Base-by-base conservation (phyloP, 176 grass and related monocot species). In the Triticum dicoccoides region DNA sequence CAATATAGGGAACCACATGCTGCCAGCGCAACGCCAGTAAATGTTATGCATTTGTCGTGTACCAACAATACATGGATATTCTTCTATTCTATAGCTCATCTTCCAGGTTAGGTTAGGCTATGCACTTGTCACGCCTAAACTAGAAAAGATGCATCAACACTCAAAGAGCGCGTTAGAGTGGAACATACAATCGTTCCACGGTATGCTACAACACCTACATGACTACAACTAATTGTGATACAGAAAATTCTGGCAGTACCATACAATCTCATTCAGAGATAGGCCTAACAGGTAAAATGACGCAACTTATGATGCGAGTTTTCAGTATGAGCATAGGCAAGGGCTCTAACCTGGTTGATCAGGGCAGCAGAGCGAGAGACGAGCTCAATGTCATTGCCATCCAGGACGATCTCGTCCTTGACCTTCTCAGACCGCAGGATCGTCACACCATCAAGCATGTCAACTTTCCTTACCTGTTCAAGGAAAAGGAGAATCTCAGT, bases 311-410 rank as follows among this genome's bases (percentile, higher is more conserved):
- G 11, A 8, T 38, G 32, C 2, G 1, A 8, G 65, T 15, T 54
- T 72, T 2, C 21, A 61, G 34, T 11, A 25, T 68, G 51, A 65
- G 15, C 32, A 11, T 3, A 25, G 24, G 56, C 3, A 59, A 44
- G 23, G 18, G n/a, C 9, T 27, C 70, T 35, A 47, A 94, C 90
- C 92, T 97, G 92, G 80, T 97, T 92, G 30, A 97, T 97, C 30
- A 97, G 78, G 64, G 92, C 92, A 51, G 84, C 78, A 0, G 92
- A 95, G 21, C 92, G 89, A 35, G 92, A 97, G 51, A 94, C 95
- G 49, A 97, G 92, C 78, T 97, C 92, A 13, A 97, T 64, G 41
- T 97, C 92, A 32, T 93, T 97, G 73, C 95, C 92, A 66, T 97
- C 92, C 17, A 97, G 90, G 77, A 97, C 9, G 0, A 97, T 87